Evolutionary conservation across 139 green algal species (phyloP).

Genomic region (Chlorella vulgaris): DNA sequence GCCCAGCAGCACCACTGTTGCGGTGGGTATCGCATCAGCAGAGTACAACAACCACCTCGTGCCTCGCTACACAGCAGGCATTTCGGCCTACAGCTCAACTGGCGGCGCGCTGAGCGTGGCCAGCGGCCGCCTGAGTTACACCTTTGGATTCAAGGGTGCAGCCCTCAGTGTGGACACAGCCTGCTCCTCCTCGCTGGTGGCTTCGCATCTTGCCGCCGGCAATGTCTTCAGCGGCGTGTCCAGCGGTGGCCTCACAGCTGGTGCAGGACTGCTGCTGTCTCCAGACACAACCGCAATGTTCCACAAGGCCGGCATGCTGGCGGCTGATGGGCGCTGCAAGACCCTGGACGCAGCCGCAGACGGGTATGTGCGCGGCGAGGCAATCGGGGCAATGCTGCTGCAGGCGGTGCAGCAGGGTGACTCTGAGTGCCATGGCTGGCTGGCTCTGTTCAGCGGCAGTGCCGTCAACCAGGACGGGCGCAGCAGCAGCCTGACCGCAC

Average conservation of each 20-base stretch:
- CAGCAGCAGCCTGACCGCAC: conserved; percentile 57
- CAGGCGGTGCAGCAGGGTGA: neutral
- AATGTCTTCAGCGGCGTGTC: conserved; percentile 42
- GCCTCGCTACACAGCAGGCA: conserved; percentile 38
- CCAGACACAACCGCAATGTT: conserved; percentile 82
- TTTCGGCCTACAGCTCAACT: conserved; percentile 81
- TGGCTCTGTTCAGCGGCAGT: conserved; percentile 33
- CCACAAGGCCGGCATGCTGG: conserved; percentile 82
- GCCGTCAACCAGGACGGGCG: conserved; percentile 65
- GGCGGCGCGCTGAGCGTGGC: conserved; percentile 75
- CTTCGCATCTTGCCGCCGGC: conserved; percentile 61
- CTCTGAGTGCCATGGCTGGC: neutral
- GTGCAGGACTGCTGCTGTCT: conserved; percentile 76
- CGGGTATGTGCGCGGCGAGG: conserved; percentile 84
- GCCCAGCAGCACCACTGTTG: conserved; percentile 46
- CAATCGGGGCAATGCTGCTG: conserved; percentile 53
- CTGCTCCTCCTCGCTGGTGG: conserved; percentile 81
- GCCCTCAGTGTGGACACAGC: conserved; percentile 83
- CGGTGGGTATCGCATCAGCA: conserved; percentile 78
- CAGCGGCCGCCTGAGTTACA: conserved; percentile 76
- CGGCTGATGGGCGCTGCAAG: conserved; percentile 85
- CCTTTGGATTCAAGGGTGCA: conserved; percentile 70
- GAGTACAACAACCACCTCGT: conserved; percentile 83
- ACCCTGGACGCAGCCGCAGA: conserved; percentile 80
- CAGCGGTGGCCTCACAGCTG: conserved; percentile 55